A percentile compares a stretch with the other conserved stretches of the same genome.
Evolutionary conservation across 1,139 yeast genomes (phyloP).

Genomic region (Suhomyces yuchorum): DNA sequence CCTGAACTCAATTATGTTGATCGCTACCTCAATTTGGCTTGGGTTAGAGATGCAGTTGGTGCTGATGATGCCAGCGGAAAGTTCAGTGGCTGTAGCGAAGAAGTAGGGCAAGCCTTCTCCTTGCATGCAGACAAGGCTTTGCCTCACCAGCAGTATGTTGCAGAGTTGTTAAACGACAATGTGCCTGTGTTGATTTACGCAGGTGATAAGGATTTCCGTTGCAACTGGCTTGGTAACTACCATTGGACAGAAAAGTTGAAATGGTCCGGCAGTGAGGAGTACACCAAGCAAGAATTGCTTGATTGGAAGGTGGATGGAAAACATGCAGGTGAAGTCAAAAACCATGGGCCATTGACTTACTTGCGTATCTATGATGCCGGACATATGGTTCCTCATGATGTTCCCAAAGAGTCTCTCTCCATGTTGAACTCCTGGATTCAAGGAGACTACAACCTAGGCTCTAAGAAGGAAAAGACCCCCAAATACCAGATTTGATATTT

Average conservation of each 20-base stretch:
- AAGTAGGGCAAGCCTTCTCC: slow-evolving; percentile 1
- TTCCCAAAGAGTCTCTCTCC: slow-evolving; percentile 7
- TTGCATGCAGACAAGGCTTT: slow-evolving; percentile 12
- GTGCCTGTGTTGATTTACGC: slow-evolving; percentile 20
- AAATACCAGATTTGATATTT: not conserved
- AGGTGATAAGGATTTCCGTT: slow-evolving; percentile 23
- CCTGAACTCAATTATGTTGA: slow-evolving; percentile 12
- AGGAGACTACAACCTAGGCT: slow-evolving; percentile 9
- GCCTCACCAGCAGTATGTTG: slow-evolving; percentile 15
- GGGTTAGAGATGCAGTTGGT: slow-evolving; percentile 16
- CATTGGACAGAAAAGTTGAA: slow-evolving; percentile 21
- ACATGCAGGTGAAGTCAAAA: slow-evolving; percentile 58
- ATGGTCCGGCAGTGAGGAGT: slow-evolving; percentile 25
- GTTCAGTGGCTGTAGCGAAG: slow-evolving; percentile 4
- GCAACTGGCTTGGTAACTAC: slow-evolving; percentile 25
- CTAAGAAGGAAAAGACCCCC: not conserved
- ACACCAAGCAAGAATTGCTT: slow-evolving; percentile 26
- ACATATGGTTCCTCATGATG: slow-evolving; percentile 52
- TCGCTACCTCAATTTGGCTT: slow-evolving; percentile 14
- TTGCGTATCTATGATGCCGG: slow-evolving; percentile 64
- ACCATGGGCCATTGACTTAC: slow-evolving; percentile 54
- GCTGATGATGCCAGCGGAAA: slow-evolving; percentile 10
- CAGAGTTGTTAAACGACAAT: slow-evolving; percentile 15
- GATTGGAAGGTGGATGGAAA: slow-evolving; percentile 48
- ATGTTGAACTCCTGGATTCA: slow-evolving; percentile 11